Conservation (phyloP, 768 basidiomycete species). For the Russula olivacea region DNA sequence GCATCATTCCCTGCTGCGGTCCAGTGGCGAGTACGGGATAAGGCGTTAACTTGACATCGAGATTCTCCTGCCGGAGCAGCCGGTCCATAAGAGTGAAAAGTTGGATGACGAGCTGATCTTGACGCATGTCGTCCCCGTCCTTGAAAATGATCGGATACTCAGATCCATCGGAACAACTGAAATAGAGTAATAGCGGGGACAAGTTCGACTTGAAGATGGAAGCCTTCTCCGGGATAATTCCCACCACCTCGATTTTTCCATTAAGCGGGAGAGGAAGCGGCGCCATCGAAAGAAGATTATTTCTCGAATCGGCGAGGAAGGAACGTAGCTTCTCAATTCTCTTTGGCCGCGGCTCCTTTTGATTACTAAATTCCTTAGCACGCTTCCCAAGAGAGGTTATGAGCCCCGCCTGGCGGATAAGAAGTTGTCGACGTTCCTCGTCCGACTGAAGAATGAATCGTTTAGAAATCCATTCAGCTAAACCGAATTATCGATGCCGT, state of each 20-base stretch:
- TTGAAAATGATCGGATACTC: slow-evolving; percentile 98
- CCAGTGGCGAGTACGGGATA: slow-evolving; percentile 94
- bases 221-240: slow-evolving; percentile 87
- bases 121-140: slow-evolving; percentile 97
- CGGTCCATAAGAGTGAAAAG: slow-evolving; percentile 98
- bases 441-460: slow-evolving; percentile 42
- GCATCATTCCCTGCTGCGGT: slow-evolving; percentile 87
- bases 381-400: slow-evolving; percentile 80
- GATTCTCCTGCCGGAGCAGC: slow-evolving; percentile 85
- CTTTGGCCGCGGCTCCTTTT: slow-evolving; percentile 91
- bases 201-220: slow-evolving; percentile 97
- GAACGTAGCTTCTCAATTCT: slow-evolving; percentile 95
- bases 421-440: slow-evolving; percentile 74
- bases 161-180: slow-evolving; percentile 75
- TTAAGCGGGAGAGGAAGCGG: slow-evolving; percentile 87
- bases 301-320: slow-evolving; percentile 78
- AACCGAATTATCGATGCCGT: slow-evolving; percentile 15
- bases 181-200: slow-evolving; percentile 84
- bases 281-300: slow-evolving; percentile 70
- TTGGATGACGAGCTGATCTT: slow-evolving; percentile 97
- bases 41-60: slow-evolving; percentile 86
- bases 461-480: neutral
- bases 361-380: slow-evolving; percentile 80
- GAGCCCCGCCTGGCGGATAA: slow-evolving; percentile 86
- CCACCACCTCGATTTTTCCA: slow-evolving; percentile 76